Base-by-base conservation (phyloP, 1,139 yeast genomes). In the Yamadazyma dushanensis region DNA sequence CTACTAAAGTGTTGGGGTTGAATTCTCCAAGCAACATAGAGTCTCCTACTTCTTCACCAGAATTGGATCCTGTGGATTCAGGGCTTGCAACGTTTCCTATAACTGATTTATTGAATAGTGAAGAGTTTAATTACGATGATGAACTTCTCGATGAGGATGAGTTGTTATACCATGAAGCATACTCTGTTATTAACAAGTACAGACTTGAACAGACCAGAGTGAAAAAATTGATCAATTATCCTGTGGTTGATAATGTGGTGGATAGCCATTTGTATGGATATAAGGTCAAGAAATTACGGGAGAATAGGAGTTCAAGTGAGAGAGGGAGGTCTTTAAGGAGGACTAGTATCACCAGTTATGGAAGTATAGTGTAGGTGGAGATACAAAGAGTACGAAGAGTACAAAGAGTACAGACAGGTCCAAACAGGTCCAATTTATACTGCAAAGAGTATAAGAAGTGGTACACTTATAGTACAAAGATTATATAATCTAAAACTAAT, bases 141-240 rank as follows among this genome's bases (percentile, higher is more conserved):
- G 76, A 70, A 41, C 38, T 43, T 29, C 52, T 70, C n/a, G 73
- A 69, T 35, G 70, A 62, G 10, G 76, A 70, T 43, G 76, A 70
- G 43, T 30, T 30, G 8, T 55, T 49, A 21, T 70, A 70, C 41
- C 59, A 54, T 15, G 47, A 48, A 16, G 73, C 75, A 2, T 53
- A 58, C 19, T 47, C 58, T 5, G 61, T 56, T 13, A 59, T 70
- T 18, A 68, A 66, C 39, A 70, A 66, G 47, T 70, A 69, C 43
- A 58, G 66, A 26, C 47, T 70, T 31, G 69, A 69, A 35, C 73
- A 65, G 42, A 33, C 38, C 1, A 64, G 64, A 29, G 62, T 68
- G 20, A 63, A 64, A 37, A 43, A 50, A 32, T 36, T 70, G 31
- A 49, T 70, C 26, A 68, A 70, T 39, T 70, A 70, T 43, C 76